Base-by-base conservation (phyloP, 2,329 filamentous ascomycete genomes). In the Coleophoma eucalyptorum region DNA sequence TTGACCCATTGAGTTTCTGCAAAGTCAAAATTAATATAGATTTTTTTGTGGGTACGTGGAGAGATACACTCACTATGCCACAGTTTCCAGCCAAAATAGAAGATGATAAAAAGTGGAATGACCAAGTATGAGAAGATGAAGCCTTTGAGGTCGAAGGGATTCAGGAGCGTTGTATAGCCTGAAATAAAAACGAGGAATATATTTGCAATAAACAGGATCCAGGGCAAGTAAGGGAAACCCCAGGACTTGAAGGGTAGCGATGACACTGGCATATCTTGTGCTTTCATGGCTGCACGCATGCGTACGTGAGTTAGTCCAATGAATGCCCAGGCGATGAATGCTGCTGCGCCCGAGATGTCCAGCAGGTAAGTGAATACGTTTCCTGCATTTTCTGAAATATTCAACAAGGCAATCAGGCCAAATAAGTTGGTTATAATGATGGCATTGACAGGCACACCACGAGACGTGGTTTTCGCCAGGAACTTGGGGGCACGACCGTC, bases 361-460 rank as follows among this genome's bases (percentile, higher is more conserved):
- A 81, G 71, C 53, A 84, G 76, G 80, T 80, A 84, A 10, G 34
- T 49, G 57, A 85, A 67, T 8, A 84, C 82, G 37, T 77, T 73
- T 1, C 78, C 72, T 1, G 79, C 72, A 48, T 69, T 64, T 58
- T 75, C 74, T n/a, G 75, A 79, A 42, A 84, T 72, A 58, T 83
- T 79, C 54, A 86, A 64, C 65, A 84, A 84, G n/a, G 76, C 74
- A 34, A 86, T 65, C n/a, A 84, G 69, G 2, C 78, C 74, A 59
- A 86, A 78, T 3, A 74, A 58, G 52, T 84, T 73, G 0, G 79
- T 77, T 32, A 80, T 63, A 2, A 62, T 50, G 32, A 84, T 80
- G 56, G 76, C 80, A 63, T 83, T 80, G 52, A 82, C 74, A 0
- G 83, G 83, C 2, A 86, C 76, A 19, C 79, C 79, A 16, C 65